phyloP scores from a whole-genome alignment of 768 basidiomycete genomes.

The Boletellus emodensis region DNA sequence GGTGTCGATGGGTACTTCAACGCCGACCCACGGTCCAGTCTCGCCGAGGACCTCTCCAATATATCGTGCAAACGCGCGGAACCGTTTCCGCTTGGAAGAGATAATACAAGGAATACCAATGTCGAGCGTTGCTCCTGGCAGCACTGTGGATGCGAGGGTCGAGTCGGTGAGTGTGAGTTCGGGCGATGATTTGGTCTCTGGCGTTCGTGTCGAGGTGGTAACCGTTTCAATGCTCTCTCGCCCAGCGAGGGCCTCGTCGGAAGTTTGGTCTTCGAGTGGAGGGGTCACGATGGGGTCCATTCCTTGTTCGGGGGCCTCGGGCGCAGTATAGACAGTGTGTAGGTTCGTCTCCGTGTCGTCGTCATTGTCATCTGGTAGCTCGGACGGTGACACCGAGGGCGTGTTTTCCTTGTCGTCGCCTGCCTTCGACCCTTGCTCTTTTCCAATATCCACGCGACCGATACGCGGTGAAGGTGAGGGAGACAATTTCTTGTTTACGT shows the following conservation, averaged over 20 bases:
- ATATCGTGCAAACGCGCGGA: conserved; percentile 84
- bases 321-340: conserved; percentile 20
- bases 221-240: conserved; percentile 27
- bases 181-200: conserved; percentile 16
- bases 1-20: conserved; percentile 73
- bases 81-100: conserved; percentile 74
- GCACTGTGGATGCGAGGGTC: conserved; percentile 22
- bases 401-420: conserved; percentile 17
- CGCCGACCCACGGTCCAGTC: conserved; percentile 83
- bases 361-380: conserved; percentile 35
- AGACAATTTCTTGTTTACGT: conserved; percentile 11
- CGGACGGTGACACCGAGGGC: conserved; percentile 26
- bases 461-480: conserved; percentile 16
- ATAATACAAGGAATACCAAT: conserved; percentile 91
- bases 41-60: conserved; percentile 86
- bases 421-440: conserved; percentile 38
- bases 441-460: conserved; percentile 17
- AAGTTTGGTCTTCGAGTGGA: conserved; percentile 8
- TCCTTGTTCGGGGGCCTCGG: conserved; percentile 9
- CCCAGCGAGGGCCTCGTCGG: conserved; percentile 21
- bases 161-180: conserved; percentile 21
- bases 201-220: conserved; percentile 19
- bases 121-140: conserved; percentile 65
- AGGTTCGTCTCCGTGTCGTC: conserved; percentile 33
- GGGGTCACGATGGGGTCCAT: conserved; percentile 7